Conservation (phyloP, 2,329 filamentous ascomycete species). For the Fusarium sp. region DNA sequence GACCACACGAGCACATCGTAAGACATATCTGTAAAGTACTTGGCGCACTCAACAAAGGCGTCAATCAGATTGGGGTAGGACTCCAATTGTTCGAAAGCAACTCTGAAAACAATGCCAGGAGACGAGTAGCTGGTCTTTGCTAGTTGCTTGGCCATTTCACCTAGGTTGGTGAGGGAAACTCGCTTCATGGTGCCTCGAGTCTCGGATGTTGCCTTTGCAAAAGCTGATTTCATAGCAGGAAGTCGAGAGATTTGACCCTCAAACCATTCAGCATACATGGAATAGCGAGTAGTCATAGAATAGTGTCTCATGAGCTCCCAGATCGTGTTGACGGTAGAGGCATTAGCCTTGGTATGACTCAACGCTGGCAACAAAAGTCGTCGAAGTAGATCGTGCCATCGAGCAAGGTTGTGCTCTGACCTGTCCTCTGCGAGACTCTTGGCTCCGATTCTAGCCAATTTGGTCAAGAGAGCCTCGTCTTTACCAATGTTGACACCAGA, state of each 20-base stretch:
- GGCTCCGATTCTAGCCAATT: conserved; percentile 85
- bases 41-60: conserved; percentile 91
- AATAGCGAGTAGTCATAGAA: conserved; percentile 80
- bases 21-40: conserved; percentile 91
- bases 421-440: conserved; percentile 77
- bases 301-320: conserved; percentile 86
- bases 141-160: conserved; percentile 85
- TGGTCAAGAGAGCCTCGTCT: conserved; percentile 80
- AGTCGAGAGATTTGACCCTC: conserved; percentile 79
- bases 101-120: conserved; percentile 90
- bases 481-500: conserved; percentile 91
- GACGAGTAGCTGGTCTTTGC: conserved; percentile 94
- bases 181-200: conserved; percentile 90
- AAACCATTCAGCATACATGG: conserved; percentile 94
- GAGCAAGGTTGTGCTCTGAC: conserved; percentile 75
- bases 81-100: conserved; percentile 90
- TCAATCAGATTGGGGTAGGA: conserved; percentile 95
- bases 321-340: conserved; percentile 84
- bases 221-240: conserved; percentile 81
- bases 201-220: conserved; percentile 79
- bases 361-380: conserved; percentile 88
- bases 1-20: conserved; percentile 96
- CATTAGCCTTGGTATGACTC: conserved; percentile 86
- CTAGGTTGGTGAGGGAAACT: conserved; percentile 86
- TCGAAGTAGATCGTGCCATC: conserved; percentile 88